phyloP scores from a whole-genome alignment of 768 basidiomycete species.

The Clathrus columnatus region DNA sequence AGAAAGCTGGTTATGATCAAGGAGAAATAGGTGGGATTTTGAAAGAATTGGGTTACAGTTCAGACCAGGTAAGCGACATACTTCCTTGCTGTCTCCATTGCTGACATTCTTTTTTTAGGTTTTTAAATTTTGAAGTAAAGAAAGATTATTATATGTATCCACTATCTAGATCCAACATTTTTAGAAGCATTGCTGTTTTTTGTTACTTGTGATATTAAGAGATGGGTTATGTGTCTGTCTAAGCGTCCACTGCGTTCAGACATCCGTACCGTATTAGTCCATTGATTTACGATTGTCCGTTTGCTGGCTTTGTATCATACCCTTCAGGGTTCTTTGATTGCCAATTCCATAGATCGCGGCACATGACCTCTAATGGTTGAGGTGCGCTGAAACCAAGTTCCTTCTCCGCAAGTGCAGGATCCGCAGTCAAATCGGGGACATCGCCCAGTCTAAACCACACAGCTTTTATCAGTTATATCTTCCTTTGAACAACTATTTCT shows the following conservation, averaged over 20 bases:
- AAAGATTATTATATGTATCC: background rate
- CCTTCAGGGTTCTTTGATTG: conserved; percentile 87
- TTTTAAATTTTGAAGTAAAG: background rate
- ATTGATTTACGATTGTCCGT: background rate
- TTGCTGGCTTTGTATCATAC: conserved; percentile 24
- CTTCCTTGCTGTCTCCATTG: background rate
- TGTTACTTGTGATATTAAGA: no score
- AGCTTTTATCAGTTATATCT: no score
- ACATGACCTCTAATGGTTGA: conserved; percentile 83
- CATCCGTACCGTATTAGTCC: background rate
- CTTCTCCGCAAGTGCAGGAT: conserved; percentile 82
- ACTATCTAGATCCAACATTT: no score
- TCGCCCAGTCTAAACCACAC: conserved; percentile 62
- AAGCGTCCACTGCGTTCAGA: background rate
- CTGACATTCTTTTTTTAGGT: background rate
- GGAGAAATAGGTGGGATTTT: conserved; percentile 76
- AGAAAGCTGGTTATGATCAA: conserved; percentile 84
- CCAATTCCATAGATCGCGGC: conserved; percentile 97
- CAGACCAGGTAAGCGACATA: conserved; percentile 57
- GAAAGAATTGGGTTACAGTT: conserved; percentile 77
- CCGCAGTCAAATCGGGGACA: conserved; percentile 92
- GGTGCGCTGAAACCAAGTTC: conserved; percentile 90
- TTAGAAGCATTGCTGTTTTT: no score
- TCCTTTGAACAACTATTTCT: no score
- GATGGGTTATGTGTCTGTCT: no score